Evolutionary conservation across 2,329 filamentous ascomycete species (phyloP).

Genomic region (Fusarium sp.): DNA sequence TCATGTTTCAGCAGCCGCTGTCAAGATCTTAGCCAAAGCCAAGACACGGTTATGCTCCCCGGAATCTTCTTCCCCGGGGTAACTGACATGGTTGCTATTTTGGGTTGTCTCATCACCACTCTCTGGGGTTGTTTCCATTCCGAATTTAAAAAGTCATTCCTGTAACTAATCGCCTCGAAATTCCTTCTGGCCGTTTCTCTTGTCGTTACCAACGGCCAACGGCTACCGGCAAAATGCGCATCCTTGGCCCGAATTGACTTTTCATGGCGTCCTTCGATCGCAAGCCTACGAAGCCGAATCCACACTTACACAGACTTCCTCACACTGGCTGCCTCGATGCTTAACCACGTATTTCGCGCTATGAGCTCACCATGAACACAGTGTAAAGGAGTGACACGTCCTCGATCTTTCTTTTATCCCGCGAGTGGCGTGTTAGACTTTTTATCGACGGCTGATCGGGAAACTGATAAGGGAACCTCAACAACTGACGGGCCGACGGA

Average conservation of each 20-base stretch:
- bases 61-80: constrained; percentile 9
- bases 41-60: constrained; percentile 11
- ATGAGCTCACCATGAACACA: not conserved
- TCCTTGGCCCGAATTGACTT: constrained; percentile 25
- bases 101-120: constrained; percentile 12
- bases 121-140: constrained; percentile 5
- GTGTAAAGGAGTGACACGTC: not conserved
- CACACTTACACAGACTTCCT: not conserved
- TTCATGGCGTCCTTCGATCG: constrained; percentile 15
- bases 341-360: not conserved
- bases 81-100: constrained; percentile 28
- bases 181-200: not conserved
- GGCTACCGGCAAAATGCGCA: constrained; percentile 13
- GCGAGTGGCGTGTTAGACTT: constrained; percentile 26
- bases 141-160: not conserved
- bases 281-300: not conserved
- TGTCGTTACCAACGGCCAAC: constrained; percentile 2
- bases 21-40: constrained; percentile 5
- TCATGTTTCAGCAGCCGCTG: not conserved
- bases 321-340: constrained; percentile 21
- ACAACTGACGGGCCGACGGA: constrained; percentile 1
- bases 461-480: not conserved
- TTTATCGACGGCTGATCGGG: constrained; percentile 3
- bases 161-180: not conserved
- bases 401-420: not conserved